These are phyloP conservation scores for Parascedosporium putredinis DNA, from an alignment of 2,329 filamentous ascomycete species.

Conservation along the genomic window DNA sequence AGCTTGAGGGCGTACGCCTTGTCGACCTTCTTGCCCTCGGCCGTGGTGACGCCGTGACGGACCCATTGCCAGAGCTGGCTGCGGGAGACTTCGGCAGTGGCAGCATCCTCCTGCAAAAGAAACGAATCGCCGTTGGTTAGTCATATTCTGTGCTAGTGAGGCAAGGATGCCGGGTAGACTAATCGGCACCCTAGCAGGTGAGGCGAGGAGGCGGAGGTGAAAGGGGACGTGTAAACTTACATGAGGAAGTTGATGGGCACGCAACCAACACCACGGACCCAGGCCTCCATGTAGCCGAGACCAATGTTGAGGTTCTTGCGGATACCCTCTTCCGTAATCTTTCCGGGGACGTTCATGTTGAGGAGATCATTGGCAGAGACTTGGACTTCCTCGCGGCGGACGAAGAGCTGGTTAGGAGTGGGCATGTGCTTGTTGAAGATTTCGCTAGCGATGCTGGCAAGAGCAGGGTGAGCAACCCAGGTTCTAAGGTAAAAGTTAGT, in stretches of 20 bases:
- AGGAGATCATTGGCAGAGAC: slow-evolving; percentile 83
- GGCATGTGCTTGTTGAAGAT: slow-evolving; percentile 99
- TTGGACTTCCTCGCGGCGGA: slow-evolving; percentile 79
- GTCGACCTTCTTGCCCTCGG: slow-evolving; percentile 85
- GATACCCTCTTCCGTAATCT: slow-evolving; percentile 88
- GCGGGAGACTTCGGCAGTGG: slow-evolving; percentile 90
- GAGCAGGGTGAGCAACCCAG: slow-evolving; percentile 93
- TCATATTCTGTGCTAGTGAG: too few species aligned
- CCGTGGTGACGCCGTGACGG: slow-evolving; percentile 59
- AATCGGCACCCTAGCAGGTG: too few species aligned
- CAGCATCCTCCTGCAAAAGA: slow-evolving; percentile 95
- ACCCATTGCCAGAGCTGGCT: slow-evolving; percentile 97
- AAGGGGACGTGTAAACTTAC: slow-evolving; percentile 29
- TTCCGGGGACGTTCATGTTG: slow-evolving; percentile 95
- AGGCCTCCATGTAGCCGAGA: slow-evolving; percentile 96
- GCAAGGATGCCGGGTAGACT: too few species aligned
- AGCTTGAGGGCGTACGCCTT: slow-evolving; percentile 83
- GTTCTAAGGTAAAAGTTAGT: slow-evolving; percentile 34
- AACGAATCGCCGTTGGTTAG: too few species aligned
- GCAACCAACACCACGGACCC: slow-evolving; percentile 88
- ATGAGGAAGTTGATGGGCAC: slow-evolving; percentile 97
- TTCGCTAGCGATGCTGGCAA: slow-evolving; percentile 78
- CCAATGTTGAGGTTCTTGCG: slow-evolving; percentile 97
- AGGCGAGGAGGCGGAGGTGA: too few species aligned
- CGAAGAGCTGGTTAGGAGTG: slow-evolving; percentile 90